phyloP scores from a whole-genome alignment of 805 yeast species.

The Zygosaccharomyces bailii region DNA sequence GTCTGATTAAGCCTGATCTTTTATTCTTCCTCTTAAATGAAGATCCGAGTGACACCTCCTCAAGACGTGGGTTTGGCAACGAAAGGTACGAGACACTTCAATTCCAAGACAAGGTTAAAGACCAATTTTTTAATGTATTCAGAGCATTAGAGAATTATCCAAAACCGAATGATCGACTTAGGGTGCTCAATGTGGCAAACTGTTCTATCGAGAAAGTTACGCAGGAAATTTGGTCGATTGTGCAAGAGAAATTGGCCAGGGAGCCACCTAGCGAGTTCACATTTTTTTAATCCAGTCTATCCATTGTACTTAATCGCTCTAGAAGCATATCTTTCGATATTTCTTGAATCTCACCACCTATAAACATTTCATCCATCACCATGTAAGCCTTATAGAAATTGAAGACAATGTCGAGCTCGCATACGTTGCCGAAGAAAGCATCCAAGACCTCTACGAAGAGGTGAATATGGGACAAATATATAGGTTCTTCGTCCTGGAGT shows the following conservation, averaged over 20 bases:
- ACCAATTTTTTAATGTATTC: conserved; percentile 51
- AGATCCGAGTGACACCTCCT: conserved; percentile 37
- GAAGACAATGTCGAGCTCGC: conserved; percentile 90
- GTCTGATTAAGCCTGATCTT: conserved; percentile 82
- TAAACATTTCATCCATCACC: conserved; percentile 79
- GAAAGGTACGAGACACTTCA: conserved; percentile 79
- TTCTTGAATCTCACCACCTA: conserved; percentile 90
- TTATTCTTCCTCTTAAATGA: conserved; percentile 69
- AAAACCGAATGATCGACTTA: conserved; percentile 35
- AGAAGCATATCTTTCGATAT: conserved; percentile 68
- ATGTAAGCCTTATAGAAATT: conserved; percentile 81
- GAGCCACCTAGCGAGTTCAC: conserved; percentile 10
- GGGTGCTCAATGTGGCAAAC: conserved; percentile 56
- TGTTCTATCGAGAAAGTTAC: conserved; percentile 55
- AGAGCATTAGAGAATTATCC: conserved; percentile 31
- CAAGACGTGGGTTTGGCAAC: conserved; percentile 84
- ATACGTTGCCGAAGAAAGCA: conserved; percentile 80
- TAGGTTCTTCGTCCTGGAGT: conserved; percentile 73
- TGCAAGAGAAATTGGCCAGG: conserved; percentile 16
- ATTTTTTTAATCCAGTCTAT: conserved; percentile 46
- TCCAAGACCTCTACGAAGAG: conserved; percentile 86
- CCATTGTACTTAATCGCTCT: conserved; percentile 61
- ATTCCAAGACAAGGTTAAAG: conserved; percentile 71
- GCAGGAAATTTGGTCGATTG: conserved; percentile 41
- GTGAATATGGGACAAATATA: conserved; percentile 80